A percentile compares a stretch with the other conserved stretches of the same genome.
Evolutionary conservation across 345 rosid species (phyloP).

Genomic region (Rhizophora apiculata): DNA sequence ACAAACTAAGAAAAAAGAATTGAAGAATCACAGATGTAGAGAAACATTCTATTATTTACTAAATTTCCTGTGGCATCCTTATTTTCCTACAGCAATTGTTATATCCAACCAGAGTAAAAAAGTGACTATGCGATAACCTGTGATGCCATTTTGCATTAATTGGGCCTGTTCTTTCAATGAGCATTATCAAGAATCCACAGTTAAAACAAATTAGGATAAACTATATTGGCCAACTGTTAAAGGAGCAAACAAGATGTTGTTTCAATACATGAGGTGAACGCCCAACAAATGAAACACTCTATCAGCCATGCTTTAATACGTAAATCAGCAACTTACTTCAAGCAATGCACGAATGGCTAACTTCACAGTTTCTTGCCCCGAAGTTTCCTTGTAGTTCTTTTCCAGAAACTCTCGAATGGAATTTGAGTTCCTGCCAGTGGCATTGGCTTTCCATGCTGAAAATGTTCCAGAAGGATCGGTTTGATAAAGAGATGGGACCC

Average conservation of each 20-base stretch:
- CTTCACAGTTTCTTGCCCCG: constrained; percentile 87
- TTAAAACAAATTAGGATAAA: not conserved
- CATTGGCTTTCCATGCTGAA: constrained; percentile 98
- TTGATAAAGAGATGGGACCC: constrained; percentile 69
- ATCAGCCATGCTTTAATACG: not conserved
- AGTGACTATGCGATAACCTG: not conserved
- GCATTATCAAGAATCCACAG: not conserved
- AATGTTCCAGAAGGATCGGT: constrained; percentile 97
- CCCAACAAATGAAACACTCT: no score
- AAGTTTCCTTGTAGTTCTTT: constrained; percentile 80
- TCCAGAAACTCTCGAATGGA: constrained; percentile 83
- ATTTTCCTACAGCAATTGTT: not conserved
- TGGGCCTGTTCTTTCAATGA: no score
- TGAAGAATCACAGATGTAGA: no score
- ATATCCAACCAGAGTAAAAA: not conserved
- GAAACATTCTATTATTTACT: not conserved
- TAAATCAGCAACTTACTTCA: constrained; percentile 50
- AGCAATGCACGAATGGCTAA: constrained; percentile 86
- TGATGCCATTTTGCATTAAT: not conserved
- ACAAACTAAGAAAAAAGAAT: no score
- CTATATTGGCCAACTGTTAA: not conserved
- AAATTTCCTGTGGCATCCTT: not conserved
- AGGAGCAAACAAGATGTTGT: not conserved
- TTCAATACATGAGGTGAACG: not conserved
- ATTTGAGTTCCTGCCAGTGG: constrained; percentile 92